Evolutionary conservation across 2,329 filamentous ascomycete genomes (phyloP).

Genomic region (Penicillium paneum): DNA sequence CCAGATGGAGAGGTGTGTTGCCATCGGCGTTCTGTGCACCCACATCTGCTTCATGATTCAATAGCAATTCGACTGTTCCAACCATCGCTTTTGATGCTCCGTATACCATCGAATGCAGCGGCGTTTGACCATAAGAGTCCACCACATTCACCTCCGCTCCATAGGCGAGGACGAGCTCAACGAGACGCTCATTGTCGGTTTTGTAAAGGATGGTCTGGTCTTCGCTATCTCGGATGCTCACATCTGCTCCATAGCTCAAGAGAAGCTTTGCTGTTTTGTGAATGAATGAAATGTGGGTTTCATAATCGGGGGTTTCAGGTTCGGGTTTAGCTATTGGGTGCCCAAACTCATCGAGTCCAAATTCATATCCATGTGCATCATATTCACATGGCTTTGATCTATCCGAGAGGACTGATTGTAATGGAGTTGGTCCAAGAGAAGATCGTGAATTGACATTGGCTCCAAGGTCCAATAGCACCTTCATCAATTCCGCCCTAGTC

Average conservation of each 20-base stretch:
- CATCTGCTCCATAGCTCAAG: neutral
- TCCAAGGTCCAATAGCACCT: neutral
- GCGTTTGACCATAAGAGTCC: neutral
- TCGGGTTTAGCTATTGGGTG: neutral
- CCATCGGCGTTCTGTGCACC: neutral
- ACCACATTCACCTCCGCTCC: neutral
- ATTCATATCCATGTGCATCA: neutral
- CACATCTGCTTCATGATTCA: neutral
- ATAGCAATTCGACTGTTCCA: neutral
- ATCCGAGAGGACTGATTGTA: neutral
- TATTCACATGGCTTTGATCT: neutral
- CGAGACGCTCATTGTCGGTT: neutral
- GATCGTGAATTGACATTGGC: neutral
- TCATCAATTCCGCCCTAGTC: neutral
- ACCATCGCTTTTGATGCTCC: neutral
- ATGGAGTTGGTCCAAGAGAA: neutral
- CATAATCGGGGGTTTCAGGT: neutral
- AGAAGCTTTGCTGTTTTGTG: neutral
- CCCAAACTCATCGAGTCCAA: too few relatives aligned
- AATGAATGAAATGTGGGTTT: neutral
- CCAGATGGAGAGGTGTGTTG: neutral
- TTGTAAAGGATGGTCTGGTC: neutral
- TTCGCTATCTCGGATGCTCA: neutral
- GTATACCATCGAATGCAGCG: neutral
- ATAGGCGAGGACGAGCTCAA: neutral